Evolutionary conservation across 1,284 basidiomycete genomes (phyloP).

Genomic region (Spongispora temasekensis): DNA sequence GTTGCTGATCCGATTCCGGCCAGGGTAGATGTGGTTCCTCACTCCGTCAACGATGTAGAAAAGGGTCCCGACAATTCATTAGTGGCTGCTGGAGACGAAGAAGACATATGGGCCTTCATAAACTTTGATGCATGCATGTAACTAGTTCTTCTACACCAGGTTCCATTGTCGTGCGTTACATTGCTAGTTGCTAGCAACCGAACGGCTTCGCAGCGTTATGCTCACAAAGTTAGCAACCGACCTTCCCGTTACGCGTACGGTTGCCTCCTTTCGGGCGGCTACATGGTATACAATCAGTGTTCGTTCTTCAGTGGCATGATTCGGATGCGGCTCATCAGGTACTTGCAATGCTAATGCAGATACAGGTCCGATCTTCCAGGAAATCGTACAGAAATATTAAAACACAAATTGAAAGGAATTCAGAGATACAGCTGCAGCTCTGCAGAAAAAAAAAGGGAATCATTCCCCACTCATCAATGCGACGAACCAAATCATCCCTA

Average conservation of each 20-base stretch:
- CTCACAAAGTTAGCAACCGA: not conserved
- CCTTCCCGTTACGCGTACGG: not conserved
- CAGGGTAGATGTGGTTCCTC: not conserved
- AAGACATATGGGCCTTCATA: slow-evolving; percentile 6
- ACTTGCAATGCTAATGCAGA: too few relatives aligned
- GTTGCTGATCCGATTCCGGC: not conserved
- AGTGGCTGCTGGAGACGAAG: slow-evolving; percentile 2
- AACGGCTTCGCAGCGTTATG: not conserved
- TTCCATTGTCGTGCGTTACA: not conserved
- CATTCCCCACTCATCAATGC: too few relatives aligned
- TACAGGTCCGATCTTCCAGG: too few relatives aligned
- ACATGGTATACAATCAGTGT: too few relatives aligned
- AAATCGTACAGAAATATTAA: too few relatives aligned
- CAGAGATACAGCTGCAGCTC: too few relatives aligned
- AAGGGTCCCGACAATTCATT: not conserved
- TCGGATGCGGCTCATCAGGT: too few relatives aligned
- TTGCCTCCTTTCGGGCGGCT: too few relatives aligned
- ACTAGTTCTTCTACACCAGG: not conserved
- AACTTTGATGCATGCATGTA: not conserved
- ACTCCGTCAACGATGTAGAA: slow-evolving; percentile 1
- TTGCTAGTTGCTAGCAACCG: not conserved
- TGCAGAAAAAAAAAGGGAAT: too few relatives aligned
- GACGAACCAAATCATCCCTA: too few relatives aligned
- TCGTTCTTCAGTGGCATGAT: too few relatives aligned
- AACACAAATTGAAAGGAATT: too few relatives aligned